A percentile compares a stretch with the other conserved stretches of the same genome.
Evolutionary conservation across 345 rosid genomes (phyloP).

Genomic region (Eucalyptus victrix): DNA sequence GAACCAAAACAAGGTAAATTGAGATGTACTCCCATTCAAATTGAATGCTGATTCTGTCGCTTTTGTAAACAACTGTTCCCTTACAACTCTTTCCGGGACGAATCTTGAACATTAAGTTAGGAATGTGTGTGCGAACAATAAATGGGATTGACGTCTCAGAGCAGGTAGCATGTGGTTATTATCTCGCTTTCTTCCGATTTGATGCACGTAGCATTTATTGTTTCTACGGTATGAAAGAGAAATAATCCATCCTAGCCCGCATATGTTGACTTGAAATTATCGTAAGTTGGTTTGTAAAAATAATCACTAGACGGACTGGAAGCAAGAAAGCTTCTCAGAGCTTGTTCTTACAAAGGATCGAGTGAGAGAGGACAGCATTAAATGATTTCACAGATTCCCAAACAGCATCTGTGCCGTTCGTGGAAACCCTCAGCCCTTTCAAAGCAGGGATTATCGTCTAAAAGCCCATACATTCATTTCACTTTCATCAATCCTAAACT

Average conservation of each 20-base stretch:
- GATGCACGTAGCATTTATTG: neutral
- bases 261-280: neutral
- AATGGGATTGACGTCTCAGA: neutral
- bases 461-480: no score
- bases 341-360: neutral
- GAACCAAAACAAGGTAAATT: neutral
- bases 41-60: neutral
- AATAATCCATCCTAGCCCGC: neutral
- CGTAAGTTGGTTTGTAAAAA: neutral
- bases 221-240: neutral
- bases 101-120: neutral
- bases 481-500: rapidly evolving
- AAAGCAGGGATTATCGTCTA: no score
- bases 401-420: neutral
- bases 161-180: neutral
- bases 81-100: neutral
- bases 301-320: neutral
- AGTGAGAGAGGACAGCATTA: neutral
- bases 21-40: neutral
- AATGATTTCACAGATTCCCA: neutral
- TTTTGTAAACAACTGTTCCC: neutral
- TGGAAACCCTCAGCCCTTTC: neutral
- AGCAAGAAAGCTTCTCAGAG: neutral
- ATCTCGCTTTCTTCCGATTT: neutral
- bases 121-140: neutral